Conservation (phyloP, 2,329 filamentous ascomycete genomes). For the Fusarium denticulatum region DNA sequence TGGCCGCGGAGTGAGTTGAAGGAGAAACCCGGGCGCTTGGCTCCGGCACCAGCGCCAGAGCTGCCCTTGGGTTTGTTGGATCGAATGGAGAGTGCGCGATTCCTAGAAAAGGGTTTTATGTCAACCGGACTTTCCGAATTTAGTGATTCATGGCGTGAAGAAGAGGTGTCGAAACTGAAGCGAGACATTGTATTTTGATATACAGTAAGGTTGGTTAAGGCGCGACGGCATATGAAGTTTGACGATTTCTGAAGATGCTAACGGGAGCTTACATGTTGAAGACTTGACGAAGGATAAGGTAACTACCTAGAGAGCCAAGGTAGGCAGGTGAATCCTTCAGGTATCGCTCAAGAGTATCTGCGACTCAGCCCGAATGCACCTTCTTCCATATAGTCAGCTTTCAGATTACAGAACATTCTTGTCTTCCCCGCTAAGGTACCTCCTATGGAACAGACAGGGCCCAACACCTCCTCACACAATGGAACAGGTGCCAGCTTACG, state of each 20-base stretch:
- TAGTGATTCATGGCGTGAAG: conserved; percentile 29
- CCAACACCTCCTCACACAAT: neutral
- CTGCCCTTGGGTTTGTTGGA: conserved; percentile 65
- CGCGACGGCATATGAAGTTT: neutral
- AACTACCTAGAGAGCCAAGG: neutral
- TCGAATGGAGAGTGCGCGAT: conserved; percentile 78
- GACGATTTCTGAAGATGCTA: neutral
- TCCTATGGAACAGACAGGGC: neutral
- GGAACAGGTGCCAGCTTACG: conserved; percentile 24
- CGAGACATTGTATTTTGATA: conserved; percentile 44
- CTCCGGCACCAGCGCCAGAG: conserved; percentile 50
- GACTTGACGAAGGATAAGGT: neutral
- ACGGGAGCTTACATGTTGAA: conserved; percentile 36
- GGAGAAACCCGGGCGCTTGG: conserved; percentile 73
- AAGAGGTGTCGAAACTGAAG: conserved; percentile 45
- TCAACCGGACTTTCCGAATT: conserved; percentile 43
- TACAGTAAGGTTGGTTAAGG: neutral
- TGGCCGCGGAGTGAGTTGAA: conserved; percentile 87
- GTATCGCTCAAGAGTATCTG: neutral
- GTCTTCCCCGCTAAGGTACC: neutral
- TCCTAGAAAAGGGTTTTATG: conserved; percentile 59
- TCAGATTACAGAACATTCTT: neutral
- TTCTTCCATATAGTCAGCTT: conserved; percentile 33
- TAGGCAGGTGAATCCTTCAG: neutral
- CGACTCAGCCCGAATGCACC: conserved; percentile 6